Conservation (phyloP, 371 early-diverging fungal genomes). For the Smittium culicis region DNA sequence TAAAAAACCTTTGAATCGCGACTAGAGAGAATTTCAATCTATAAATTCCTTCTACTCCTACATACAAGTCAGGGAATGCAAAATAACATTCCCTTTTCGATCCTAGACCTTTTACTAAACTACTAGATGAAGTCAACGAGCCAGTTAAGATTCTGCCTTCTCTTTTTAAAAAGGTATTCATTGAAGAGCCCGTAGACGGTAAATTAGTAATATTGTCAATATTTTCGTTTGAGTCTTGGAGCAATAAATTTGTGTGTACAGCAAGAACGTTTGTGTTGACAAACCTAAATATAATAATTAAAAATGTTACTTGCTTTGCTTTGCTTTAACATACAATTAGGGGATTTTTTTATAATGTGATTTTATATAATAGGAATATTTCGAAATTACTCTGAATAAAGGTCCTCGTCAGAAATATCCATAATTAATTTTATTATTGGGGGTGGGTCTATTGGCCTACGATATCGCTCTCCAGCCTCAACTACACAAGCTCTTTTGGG, state of each 20-base stretch:
- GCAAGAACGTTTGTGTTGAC: background rate
- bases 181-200: background rate
- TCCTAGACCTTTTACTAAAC: conserved; percentile 10
- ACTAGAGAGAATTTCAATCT: conserved; percentile 11
- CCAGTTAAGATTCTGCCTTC: conserved; percentile 10
- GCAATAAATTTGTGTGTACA: conserved; percentile 2
- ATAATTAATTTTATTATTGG: conserved; percentile 5
- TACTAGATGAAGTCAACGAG: conserved; percentile 4
- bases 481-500: conserved; percentile 10
- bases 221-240: background rate
- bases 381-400: background rate
- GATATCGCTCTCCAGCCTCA: conserved; percentile 10
- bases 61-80: conserved; percentile 11
- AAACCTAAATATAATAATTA: background rate
- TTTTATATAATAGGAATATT: background rate
- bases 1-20: conserved; percentile 8
- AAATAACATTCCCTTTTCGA: conserved; percentile 8
- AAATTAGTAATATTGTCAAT: background rate
- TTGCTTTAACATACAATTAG: too few species aligned
- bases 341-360: too few species aligned
- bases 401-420: background rate
- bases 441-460: conserved; percentile 13
- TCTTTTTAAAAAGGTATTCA: conserved; percentile 1
- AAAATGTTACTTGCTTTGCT: background rate
- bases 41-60: conserved; percentile 8